Conservation (phyloP, 2,329 filamentous ascomycete genomes). For the Aurifilum marmelostoma region DNA sequence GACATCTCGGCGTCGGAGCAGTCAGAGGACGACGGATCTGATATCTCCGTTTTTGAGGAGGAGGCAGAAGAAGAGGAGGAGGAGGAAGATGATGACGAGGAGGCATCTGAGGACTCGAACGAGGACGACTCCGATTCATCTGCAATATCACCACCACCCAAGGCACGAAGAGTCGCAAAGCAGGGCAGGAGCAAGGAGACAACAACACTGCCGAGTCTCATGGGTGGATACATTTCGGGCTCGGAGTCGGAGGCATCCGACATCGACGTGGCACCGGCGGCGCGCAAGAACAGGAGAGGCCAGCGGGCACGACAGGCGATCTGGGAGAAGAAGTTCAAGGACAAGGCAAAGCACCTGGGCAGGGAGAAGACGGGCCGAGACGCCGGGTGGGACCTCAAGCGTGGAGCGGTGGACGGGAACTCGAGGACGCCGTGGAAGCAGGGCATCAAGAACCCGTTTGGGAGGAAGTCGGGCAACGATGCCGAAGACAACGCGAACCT, state of each 20-base stretch:
- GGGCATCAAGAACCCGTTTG: slow-evolving; percentile 44
- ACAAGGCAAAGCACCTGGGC: slow-evolving; percentile 68
- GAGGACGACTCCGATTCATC: slow-evolving; percentile 20
- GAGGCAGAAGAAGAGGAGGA: slow-evolving; percentile 29
- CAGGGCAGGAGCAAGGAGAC: slow-evolving; percentile 43
- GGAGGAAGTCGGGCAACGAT: slow-evolving; percentile 30
- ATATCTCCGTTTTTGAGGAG: too few relatives aligned
- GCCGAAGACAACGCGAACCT: slow-evolving; percentile 11
- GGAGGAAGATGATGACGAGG: slow-evolving; percentile 24
- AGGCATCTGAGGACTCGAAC: slow-evolving; percentile 21
- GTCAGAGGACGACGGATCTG: slow-evolving; percentile 27
- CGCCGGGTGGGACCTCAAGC: slow-evolving; percentile 61
- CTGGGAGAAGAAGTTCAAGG: slow-evolving; percentile 79
- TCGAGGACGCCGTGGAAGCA: slow-evolving; percentile 57
- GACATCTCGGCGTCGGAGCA: slow-evolving; percentile 31
- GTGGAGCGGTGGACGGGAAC: slow-evolving; percentile 55
- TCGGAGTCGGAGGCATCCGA: slow-evolving; percentile 69
- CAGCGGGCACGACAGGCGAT: slow-evolving; percentile 79
- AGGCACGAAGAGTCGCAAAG: slow-evolving; percentile 36
- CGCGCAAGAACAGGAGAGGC: slow-evolving; percentile 74
- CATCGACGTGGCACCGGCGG: slow-evolving; percentile 60
- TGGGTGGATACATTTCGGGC: slow-evolving; percentile 79
- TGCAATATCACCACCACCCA: slow-evolving; percentile 30
- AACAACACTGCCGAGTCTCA: slow-evolving; percentile 74
- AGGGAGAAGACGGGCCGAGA: slow-evolving; percentile 47